Evolutionary conservation across 1,284 basidiomycete genomes (phyloP).

Genomic region (Leccinum pachyderme): DNA sequence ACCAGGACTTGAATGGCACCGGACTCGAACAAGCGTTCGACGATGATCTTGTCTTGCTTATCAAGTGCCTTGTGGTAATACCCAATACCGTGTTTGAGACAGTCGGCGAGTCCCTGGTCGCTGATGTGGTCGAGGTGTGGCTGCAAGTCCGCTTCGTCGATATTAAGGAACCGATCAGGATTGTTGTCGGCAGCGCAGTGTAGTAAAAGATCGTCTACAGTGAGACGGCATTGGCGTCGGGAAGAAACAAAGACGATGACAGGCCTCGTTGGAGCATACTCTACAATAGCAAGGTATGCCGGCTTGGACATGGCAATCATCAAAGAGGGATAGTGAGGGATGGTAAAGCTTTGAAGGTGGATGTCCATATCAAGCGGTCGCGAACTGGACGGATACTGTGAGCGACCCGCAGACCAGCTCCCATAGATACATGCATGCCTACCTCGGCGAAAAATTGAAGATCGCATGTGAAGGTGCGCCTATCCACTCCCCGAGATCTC

Average conservation of each 20-base stretch:
- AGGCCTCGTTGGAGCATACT: conserved; percentile 76
- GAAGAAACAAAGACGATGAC: conserved; percentile 80
- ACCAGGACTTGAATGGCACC: conserved; percentile 47
- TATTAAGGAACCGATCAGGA: conserved; percentile 86
- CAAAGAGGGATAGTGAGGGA: conserved; percentile 95
- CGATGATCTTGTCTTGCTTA: conserved; percentile 90
- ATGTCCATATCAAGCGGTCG: conserved; percentile 66
- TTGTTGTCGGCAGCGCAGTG: conserved; percentile 91
- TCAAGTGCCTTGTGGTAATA: conserved; percentile 95
- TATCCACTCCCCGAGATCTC: too few relatives aligned
- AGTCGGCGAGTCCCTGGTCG: conserved; percentile 62
- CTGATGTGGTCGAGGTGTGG: conserved; percentile 87
- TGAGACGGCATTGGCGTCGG: conserved; percentile 89
- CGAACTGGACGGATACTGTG: conserved; percentile 50
- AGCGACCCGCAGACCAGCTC: neutral
- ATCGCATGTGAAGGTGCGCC: conserved; percentile 75
- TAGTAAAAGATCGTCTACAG: conserved; percentile 87
- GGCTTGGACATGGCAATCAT: conserved; percentile 99
- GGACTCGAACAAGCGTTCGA: conserved; percentile 90
- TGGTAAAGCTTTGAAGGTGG: conserved; percentile 66
- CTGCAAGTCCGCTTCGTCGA: conserved; percentile 80
- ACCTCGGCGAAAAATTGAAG: conserved; percentile 97
- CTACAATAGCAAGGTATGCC: conserved; percentile 90
- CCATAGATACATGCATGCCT: conserved; percentile 39
- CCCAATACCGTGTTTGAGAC: conserved; percentile 87